Conservation (phyloP, 2,329 filamentous ascomycete species). For the Aaosphaeria pasadenensis region DNA sequence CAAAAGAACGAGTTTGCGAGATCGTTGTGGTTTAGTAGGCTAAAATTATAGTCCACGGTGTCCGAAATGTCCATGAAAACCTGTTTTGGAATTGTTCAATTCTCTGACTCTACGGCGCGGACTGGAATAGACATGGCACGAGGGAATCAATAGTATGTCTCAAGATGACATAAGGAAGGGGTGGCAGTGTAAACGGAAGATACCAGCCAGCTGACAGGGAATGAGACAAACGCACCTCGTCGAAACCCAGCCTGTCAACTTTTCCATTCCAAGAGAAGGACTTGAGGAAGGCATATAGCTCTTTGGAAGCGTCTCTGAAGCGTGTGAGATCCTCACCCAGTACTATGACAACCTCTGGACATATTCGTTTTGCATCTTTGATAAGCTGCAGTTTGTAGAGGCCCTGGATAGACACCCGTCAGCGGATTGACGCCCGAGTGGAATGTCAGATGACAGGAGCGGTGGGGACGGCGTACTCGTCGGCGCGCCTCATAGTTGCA, state of each 20-base stretch:
- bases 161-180: slow-evolving; percentile 1
- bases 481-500: slow-evolving; percentile 83
- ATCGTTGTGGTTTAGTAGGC: slow-evolving; percentile 65
- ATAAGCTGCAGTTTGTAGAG: slow-evolving; percentile 83
- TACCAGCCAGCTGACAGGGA: slow-evolving; percentile 3
- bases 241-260: slow-evolving; percentile 81
- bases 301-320: slow-evolving; percentile 84
- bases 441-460: not conserved
- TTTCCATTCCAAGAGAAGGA: slow-evolving; percentile 73
- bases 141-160: slow-evolving; percentile 2
- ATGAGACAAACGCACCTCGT: slow-evolving; percentile 63
- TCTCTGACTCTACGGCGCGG: not conserved
- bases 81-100: slow-evolving; percentile 28
- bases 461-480: slow-evolving; percentile 38
- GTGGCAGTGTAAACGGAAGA: slow-evolving; percentile 12
- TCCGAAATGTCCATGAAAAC: slow-evolving; percentile 80
- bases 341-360: slow-evolving; percentile 79
- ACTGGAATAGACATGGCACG: slow-evolving; percentile 2
- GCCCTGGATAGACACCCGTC: slow-evolving; percentile 27
- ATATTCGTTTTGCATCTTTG: slow-evolving; percentile 72
- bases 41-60: slow-evolving; percentile 77
- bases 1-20: slow-evolving; percentile 74
- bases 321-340: slow-evolving; percentile 71
- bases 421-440: not conserved
- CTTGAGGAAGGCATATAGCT: slow-evolving; percentile 69